These are phyloP conservation scores for Ocimum tenuiflorum DNA, from an alignment of 257 asterid species.

Conservation along the genomic window DNA sequence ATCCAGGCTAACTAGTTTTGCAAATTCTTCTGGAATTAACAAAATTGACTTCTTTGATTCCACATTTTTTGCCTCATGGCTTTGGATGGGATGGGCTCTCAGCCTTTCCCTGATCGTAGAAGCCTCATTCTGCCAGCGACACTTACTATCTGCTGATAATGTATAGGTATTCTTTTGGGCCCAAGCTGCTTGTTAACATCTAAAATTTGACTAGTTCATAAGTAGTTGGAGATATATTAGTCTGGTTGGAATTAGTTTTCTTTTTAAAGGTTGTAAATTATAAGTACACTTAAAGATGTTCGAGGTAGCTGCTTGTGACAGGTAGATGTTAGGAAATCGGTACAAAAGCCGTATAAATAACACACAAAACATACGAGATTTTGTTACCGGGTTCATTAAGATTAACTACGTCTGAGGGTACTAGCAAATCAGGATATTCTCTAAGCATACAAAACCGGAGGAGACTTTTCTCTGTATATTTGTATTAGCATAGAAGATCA, in stretches of 20 bases:
- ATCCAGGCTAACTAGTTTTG: background rate
- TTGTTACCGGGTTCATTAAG: no score
- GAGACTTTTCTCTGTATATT: no score
- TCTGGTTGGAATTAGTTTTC: background rate
- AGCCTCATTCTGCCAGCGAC: background rate
- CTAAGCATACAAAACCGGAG: no score
- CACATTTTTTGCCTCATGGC: background rate
- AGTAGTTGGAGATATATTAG: background rate
- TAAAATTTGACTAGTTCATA: background rate
- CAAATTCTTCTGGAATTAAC: background rate
- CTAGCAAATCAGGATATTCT: no score
- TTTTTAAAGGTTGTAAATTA: background rate
- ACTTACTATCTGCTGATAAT: background rate
- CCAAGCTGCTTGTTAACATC: background rate
- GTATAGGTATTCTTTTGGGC: background rate
- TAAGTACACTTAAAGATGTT: background rate
- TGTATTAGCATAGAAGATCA: no score
- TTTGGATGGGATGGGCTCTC: background rate
- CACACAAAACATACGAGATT: no score
- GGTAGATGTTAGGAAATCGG: no score
- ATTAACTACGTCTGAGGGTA: no score
- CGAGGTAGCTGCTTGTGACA: background rate
- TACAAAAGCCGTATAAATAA: no score
- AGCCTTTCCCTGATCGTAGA: background rate
- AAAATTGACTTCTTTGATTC: background rate